A percentile compares a stretch with the other conserved stretches of the same genome.
Conservation (phyloP, 495 filamentous ascomycete species). For the Penicillium cataractarum region DNA sequence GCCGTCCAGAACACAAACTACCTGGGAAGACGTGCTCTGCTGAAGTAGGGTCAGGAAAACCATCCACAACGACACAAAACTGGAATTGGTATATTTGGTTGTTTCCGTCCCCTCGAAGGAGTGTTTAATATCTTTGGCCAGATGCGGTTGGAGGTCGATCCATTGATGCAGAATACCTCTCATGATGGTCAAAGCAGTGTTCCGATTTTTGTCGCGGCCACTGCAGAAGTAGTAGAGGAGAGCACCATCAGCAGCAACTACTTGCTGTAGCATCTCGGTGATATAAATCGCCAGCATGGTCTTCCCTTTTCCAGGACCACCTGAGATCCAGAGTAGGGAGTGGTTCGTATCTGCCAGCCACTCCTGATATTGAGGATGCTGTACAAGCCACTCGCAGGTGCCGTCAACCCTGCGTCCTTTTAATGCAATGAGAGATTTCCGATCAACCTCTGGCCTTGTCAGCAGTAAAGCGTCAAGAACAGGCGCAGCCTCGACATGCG, state of each 20-base stretch:
- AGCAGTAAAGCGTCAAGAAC: conserved; percentile 22
- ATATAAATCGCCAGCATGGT: conserved; percentile 53
- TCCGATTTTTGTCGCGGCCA: conserved; percentile 48
- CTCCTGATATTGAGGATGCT: conserved; percentile 36
- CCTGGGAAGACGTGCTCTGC: conserved; percentile 24
- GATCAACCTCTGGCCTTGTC: conserved; percentile 32
- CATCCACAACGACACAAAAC: conserved; percentile 40
- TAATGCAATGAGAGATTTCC: conserved; percentile 34
- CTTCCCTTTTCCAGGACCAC: conserved; percentile 54
- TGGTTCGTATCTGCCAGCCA: conserved; percentile 36
- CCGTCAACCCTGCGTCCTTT: conserved; percentile 32
- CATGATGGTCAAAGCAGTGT: conserved; percentile 44
- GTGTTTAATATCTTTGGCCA: conserved; percentile 18
- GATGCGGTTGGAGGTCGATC: conserved; percentile 24
- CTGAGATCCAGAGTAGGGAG: conserved; percentile 49
- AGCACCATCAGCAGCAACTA: conserved; percentile 17
- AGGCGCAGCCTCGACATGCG: conserved; percentile 26
- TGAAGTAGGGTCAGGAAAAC: conserved; percentile 37
- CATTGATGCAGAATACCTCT: conserved; percentile 44
- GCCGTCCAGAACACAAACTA: conserved; percentile 48
- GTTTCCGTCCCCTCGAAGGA: conserved; percentile 33
- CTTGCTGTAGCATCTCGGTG: conserved; percentile 42
- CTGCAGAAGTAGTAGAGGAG: conserved; percentile 51
- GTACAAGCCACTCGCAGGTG: conserved; percentile 45
- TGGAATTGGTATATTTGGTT: conserved; percentile 25